Conservation (phyloP, 2,329 filamentous ascomycete genomes). For the Fusarium pininemorale region DNA sequence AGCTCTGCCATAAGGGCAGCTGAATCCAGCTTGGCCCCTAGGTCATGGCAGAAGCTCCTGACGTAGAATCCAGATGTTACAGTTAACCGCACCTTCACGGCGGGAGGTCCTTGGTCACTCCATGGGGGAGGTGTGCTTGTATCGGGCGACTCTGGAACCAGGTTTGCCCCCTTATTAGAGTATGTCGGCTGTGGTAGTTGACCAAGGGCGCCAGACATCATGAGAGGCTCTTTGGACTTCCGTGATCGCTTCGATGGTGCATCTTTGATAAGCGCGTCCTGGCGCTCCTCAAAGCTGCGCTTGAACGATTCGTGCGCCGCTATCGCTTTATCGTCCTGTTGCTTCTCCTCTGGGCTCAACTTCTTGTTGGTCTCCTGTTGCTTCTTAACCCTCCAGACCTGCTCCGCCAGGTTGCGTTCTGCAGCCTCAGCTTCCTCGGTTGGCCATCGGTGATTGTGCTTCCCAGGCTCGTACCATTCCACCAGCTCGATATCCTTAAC, state of each 20-base stretch:
- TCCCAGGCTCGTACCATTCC: conserved; percentile 85
- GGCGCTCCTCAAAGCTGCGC: conserved; percentile 65
- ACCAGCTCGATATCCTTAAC: conserved; percentile 81
- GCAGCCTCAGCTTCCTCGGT: conserved; percentile 77
- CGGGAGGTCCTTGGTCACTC: conserved; percentile 73
- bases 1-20: conserved; percentile 88
- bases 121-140: conserved; percentile 63
- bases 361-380: conserved; percentile 60
- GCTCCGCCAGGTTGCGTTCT: conserved; percentile 80
- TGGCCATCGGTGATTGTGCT: conserved; percentile 83
- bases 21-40: conserved; percentile 83
- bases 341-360: conserved; percentile 63
- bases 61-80: conserved; percentile 98
- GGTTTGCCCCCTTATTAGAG: conserved; percentile 58
- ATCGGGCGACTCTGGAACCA: conserved; percentile 60
- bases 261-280: conserved; percentile 66
- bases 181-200: conserved; percentile 57
- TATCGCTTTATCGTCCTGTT: conserved; percentile 63
- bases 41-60: conserved; percentile 89
- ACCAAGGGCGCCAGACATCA: conserved; percentile 68
- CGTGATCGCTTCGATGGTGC: conserved; percentile 50
- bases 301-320: conserved; percentile 67
- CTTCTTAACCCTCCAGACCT: conserved; percentile 71
- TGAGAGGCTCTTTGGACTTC: conserved; percentile 46
- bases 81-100: conserved; percentile 85